A percentile compares a stretch with the other conserved stretches of the same genome.
These are phyloP conservation scores for Penstemon barbatus DNA, from an alignment of 257 asterid genomes.

Conservation along the genomic window DNA sequence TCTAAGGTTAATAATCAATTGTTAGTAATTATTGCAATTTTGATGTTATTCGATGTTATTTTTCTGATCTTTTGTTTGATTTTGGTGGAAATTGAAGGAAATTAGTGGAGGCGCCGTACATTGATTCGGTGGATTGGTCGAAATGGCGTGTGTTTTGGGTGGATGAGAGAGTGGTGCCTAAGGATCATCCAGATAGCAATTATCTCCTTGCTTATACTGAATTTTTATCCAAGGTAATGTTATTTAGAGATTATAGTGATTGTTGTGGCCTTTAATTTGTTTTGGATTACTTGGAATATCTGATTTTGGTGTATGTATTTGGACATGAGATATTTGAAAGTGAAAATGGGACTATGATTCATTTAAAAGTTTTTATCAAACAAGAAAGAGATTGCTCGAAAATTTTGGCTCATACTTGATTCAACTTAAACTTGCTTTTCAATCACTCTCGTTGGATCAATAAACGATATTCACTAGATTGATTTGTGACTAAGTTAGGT, in stretches of 20 bases:
- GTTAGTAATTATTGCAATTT: not conserved
- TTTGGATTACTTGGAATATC: not conserved
- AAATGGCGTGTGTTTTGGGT: constrained; percentile 94
- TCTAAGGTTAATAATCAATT: constrained; percentile 49
- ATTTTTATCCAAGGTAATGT: constrained; percentile 72
- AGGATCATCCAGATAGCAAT: constrained; percentile 89
- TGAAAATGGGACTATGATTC: no score
- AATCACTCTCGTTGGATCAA: no score
- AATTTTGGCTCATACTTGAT: no score
- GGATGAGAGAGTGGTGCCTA: constrained; percentile 92
- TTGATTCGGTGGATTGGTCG: constrained; percentile 80
- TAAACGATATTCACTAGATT: no score
- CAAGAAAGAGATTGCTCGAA: no score
- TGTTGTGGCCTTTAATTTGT: not conserved
- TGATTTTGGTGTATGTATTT: no score
- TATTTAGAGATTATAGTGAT: not conserved
- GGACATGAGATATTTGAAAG: no score
- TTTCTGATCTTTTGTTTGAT: not conserved
- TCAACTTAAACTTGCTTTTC: no score
- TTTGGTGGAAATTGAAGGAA: constrained; percentile 51
- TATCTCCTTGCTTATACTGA: constrained; percentile 74
- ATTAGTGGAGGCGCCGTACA: constrained; percentile 69
- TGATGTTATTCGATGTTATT: not conserved
- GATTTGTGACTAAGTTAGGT: no score
- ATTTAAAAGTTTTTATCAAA: no score